Percentiles rank a stretch among this genome's conserved stretches.
Conservation (phyloP, 768 basidiomycete species). For the Agaricus subrufescens region DNA sequence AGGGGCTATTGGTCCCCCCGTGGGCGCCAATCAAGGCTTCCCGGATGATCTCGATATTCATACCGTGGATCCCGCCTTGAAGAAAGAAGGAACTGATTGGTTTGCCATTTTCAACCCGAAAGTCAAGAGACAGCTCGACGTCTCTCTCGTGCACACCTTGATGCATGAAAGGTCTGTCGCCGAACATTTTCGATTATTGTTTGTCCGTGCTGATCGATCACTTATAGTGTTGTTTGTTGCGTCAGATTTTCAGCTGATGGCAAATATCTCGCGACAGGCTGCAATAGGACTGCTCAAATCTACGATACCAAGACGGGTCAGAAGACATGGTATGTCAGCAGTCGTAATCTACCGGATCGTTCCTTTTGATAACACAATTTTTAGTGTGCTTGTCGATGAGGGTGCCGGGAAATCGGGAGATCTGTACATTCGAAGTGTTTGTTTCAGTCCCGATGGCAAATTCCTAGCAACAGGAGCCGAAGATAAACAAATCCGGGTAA, state of each 20-base stretch:
- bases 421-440: slow-evolving; percentile 89
- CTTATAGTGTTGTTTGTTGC: slow-evolving; percentile 66
- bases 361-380: background rate
- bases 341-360: background rate
- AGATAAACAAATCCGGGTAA: slow-evolving; percentile 82
- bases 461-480: slow-evolving; percentile 90
- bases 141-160: slow-evolving; percentile 73
- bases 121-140: slow-evolving; percentile 66
- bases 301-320: slow-evolving; percentile 87
- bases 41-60: slow-evolving; percentile 40
- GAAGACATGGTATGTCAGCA: slow-evolving; percentile 68
- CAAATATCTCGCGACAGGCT: slow-evolving; percentile 86
- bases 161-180: slow-evolving; percentile 70
- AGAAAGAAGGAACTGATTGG: slow-evolving; percentile 79
- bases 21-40: slow-evolving; percentile 19
- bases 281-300: slow-evolving; percentile 91
- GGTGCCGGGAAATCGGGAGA: slow-evolving; percentile 70
- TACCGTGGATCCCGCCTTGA: slow-evolving; percentile 44
- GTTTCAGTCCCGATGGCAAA: slow-evolving; percentile 87
- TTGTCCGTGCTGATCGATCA: background rate
- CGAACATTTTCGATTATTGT: background rate
- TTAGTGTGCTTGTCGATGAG: slow-evolving; percentile 76
- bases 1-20: background rate
- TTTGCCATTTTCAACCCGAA: slow-evolving; percentile 81
- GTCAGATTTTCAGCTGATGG: slow-evolving; percentile 95